Evolutionary conservation across 768 basidiomycete species (phyloP), one percentile per base, ranked within the genome.

Genomic region (Lactifluus piperatus): DNA sequence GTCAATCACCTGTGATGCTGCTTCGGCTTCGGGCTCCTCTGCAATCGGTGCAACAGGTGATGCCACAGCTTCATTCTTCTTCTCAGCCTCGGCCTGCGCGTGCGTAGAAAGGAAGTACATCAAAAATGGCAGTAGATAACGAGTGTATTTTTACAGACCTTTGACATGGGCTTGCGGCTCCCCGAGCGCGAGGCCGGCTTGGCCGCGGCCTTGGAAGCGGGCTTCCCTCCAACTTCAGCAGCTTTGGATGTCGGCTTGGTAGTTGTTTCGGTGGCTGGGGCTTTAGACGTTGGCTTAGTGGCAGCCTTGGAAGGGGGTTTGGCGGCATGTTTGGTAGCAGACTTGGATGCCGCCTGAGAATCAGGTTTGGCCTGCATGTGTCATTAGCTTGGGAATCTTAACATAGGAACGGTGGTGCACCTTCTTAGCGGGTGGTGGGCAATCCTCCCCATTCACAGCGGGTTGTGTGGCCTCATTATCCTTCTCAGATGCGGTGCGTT

Each of bases 391-490:
- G 26, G 47, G 49, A 13, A 44, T 32, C 27, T n/a, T n/a, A 18
- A 41, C 7, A 57, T 56, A 64, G 58, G 67, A 59, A 18, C 26
- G 5, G 18, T 8, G n/a, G 60, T 65, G 43, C 48, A 83, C 86
- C 78, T 83, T 87, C 74, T 88, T 88, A 6, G 82, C 74, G 0
- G 85, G 75, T 36, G 85, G 85, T 52, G 74, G 72, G 27, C 72
- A 76, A 37, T 72, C 76, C 6, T 70, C 72, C 39, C 70, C 72
- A 51, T 71, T 70, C 56, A 63, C 52, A 39, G 58, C 69, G 30
- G 78, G 75, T 1, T 78, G 74, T 10, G 68, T 70, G 30, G 73
- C 68, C 49, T 76, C 77, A 26, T 68, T 73, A 39, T 73, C 75
- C 60, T 71, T 69, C 54, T 78, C 77, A 30, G 67, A 65, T n/a